Conservation (phyloP, 1,284 basidiomycete genomes). For the Sparassis latifolia region DNA sequence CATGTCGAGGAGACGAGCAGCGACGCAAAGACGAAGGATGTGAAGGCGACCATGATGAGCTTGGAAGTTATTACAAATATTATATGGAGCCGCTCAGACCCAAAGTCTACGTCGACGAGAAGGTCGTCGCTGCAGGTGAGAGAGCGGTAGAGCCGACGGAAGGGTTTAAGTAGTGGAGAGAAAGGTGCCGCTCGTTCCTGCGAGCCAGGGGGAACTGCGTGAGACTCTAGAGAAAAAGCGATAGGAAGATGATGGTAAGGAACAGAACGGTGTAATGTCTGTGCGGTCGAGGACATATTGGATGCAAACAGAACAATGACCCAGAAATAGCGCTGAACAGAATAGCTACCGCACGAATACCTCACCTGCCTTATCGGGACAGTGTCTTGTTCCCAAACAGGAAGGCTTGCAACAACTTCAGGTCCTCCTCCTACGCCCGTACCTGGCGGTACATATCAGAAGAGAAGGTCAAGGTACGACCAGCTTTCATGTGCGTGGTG, state of each 20-base stretch:
- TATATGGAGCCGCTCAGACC: constrained; percentile 9
- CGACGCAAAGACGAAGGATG: constrained; percentile 28
- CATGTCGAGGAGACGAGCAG: constrained; percentile 26
- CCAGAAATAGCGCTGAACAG: constrained; percentile 8
- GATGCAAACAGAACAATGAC: constrained; percentile 23
- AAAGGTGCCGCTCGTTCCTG: constrained; percentile 20
- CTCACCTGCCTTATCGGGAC: constrained; percentile 21
- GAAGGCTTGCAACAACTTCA: constrained; percentile 2
- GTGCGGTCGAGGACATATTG: constrained; percentile 12
- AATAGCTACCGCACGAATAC: constrained; percentile 16
- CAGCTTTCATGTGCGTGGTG: too few species aligned
- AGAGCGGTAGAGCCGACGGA: constrained; percentile 4
- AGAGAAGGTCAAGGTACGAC: too few species aligned
- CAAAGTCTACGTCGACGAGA: constrained; percentile 9
- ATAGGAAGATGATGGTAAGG: constrained; percentile 21
- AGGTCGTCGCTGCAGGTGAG: constrained; percentile 18
- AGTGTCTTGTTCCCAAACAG: constrained; percentile 22
- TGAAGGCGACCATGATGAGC: constrained; percentile 32
- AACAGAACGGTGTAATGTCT: constrained; percentile 16
- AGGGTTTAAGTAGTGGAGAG: constrained; percentile 21
- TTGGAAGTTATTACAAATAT: constrained; percentile 10
- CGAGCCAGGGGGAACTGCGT: constrained; percentile 12
- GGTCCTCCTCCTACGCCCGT: background rate
- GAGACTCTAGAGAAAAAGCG: constrained; percentile 11
- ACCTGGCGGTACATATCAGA: background rate